Evolutionary conservation across 352 stramenopile genomes (phyloP), one percentile per base, ranked within the genome.

Genomic region (Thalassiosira livingstoniorum): DNA sequence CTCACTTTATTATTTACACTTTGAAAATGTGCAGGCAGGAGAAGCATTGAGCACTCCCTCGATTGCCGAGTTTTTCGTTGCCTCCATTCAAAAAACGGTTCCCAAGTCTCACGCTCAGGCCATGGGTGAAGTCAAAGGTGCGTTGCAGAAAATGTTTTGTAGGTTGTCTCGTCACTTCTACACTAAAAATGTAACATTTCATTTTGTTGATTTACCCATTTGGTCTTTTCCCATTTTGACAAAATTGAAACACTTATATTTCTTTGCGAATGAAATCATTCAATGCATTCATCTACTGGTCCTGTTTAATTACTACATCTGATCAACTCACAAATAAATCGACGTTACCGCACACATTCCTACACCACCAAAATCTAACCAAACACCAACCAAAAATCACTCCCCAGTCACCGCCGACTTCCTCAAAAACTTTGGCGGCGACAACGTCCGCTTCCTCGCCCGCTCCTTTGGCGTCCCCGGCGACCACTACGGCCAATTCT

Each of bases 371-470:
- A n/a, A n/a, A n/a, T n/a, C n/a, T n/a, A n/a, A n/a, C n/a, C n/a
- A n/a, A n/a, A n/a, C 98, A 70, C 97, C 97, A 5, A 97, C 98
- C 18, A 99, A 99, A 91, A 98, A 94, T 85, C 97, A 99, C 86
- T 94, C 92, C 35, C 97, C 99, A 91, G 97, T 99, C 5, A 98
- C 97, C 37, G 93, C 96, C 74, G 96, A 96, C 75, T 99, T 99
- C 82, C 89, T 99, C 7, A 97, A 99, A 83, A 99, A 99, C 91
- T 99, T 99, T 83, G 96, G 91, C 1, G 96, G 96, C 63, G 97
- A 99, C 87, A 96, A 98, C 76, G 97, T 98, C 63, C 97, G 97
- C 64, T 98, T 98, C 89, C 92, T 99, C 31, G 97, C 97, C 15
- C 92, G 95, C 57, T 98, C 96, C 51, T 99, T 99, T 83, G 96